These are phyloP conservation scores for Avena eriantha DNA, from an alignment of 176 grass and related monocot genomes.

Conservation along the genomic window DNA sequence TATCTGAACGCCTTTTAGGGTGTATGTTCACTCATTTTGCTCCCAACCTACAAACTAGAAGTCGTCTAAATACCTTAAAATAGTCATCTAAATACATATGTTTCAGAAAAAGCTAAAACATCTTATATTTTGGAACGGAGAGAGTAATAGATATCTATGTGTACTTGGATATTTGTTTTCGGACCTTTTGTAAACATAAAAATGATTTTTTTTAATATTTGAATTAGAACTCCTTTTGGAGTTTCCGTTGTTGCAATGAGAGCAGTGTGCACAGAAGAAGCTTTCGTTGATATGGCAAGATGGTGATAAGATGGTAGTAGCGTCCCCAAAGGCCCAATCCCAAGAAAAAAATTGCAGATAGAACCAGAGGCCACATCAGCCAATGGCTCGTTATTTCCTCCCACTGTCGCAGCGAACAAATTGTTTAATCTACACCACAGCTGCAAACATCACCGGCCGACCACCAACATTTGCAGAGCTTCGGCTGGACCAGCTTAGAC, in stretches of 20 bases:
- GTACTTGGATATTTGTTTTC: too few relatives aligned
- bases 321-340: background rate
- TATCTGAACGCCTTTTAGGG: too few relatives aligned
- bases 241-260: background rate
- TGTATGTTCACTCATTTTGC: too few relatives aligned
- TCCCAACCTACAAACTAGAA: too few relatives aligned
- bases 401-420: conserved; percentile 33
- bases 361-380: background rate
- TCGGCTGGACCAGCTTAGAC: conserved; percentile 45
- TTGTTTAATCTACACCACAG: conserved; percentile 50
- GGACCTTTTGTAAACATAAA: too few relatives aligned
- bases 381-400: conserved; percentile 27
- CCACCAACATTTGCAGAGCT: background rate
- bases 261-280: background rate
- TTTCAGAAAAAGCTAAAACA: too few relatives aligned
- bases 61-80: too few relatives aligned
- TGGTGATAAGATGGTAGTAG: background rate
- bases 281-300: conserved; percentile 29
- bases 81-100: too few relatives aligned
- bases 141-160: too few relatives aligned
- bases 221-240: too few relatives aligned
- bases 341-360: background rate
- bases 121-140: too few relatives aligned
- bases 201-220: too few relatives aligned
- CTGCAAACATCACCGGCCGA: conserved; percentile 8